A percentile compares a stretch with the other conserved stretches of the same genome.
phyloP scores from a whole-genome alignment of 192 early-diverging fungal species.

The Chytriomyces confervae region DNA sequence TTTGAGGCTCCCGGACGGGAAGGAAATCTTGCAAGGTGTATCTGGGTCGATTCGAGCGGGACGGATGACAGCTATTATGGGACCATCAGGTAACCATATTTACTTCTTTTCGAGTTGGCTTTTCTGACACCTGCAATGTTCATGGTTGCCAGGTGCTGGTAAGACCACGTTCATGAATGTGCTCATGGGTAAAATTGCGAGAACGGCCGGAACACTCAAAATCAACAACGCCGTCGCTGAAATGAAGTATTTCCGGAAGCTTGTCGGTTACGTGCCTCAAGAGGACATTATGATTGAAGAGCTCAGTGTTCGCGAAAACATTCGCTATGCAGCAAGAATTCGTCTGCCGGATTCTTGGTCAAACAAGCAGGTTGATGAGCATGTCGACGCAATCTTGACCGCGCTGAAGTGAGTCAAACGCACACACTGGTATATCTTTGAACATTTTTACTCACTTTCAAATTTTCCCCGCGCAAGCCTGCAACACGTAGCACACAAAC shows the following conservation, averaged over 20 bases:
- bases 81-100: constrained; percentile 69
- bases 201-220: constrained; percentile 39
- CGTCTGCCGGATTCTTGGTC: constrained; percentile 71
- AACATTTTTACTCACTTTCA: no score
- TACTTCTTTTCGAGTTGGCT: not conserved
- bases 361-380: constrained; percentile 68
- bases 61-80: constrained; percentile 85
- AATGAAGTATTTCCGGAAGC: constrained; percentile 40
- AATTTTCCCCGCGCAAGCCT: not conserved
- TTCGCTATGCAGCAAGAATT: constrained; percentile 76
- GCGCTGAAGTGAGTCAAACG: constrained; percentile 50
- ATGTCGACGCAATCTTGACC: constrained; percentile 75
- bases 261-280: constrained; percentile 51
- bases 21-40: constrained; percentile 72
- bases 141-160: constrained; percentile 54
- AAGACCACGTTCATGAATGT: constrained; percentile 55
- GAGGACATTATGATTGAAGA: constrained; percentile 49
- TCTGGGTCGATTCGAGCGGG: constrained; percentile 76
- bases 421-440: not conserved
- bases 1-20: constrained; percentile 47
- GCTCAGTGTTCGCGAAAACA: constrained; percentile 75
- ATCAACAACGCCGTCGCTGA: constrained; percentile 40
- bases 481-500: not conserved
- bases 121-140: not conserved
- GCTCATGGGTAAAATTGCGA: constrained; percentile 43